Base-by-base conservation (phyloP, 192 early-diverging fungal genomes). In the Funneliformis mosseae region DNA sequence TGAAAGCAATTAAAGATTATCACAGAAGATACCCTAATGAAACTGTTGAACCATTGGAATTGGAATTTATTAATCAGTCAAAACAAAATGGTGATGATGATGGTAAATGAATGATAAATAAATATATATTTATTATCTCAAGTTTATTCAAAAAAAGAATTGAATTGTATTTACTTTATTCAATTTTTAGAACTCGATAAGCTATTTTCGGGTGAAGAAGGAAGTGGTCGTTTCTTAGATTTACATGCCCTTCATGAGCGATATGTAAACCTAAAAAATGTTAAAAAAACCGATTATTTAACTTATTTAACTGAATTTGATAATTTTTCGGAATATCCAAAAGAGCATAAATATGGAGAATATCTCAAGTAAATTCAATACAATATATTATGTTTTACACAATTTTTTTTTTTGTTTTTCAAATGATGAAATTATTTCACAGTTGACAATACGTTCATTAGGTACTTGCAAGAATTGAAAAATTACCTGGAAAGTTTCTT, bases 171-270 rank as follows among this genome's bases (percentile, higher is more conserved):
- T n/a, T n/a, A n/a, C n/a, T n/a, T n/a, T n/a, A n/a, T n/a, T n/a
- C n/a, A n/a, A n/a, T n/a, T n/a, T 23, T 78, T 81, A 82, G 94
- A 90, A 23, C 74, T 98, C 45, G 96, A 99, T 67, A 92, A 89
- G 11, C 87, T 94, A 83, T 98, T 97, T 83, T 95, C 94, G n/a
- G 97, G 96, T 25, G 97, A 99, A 85, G 97, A 99, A 84, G 83
- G 87, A 4, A 74, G 90, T 46, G 96, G 97, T 62, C 88, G 91
- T 59, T 96, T 94, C 74, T 83, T 99, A 83, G 97, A 99, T 83
- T 86, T 99, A 28, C 90, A 98, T 78, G 89, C 85, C 23, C 83
- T 92, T 78, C 91, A 95, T 84, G 90, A 92, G 46, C 86, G 87
- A n/a, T 99, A 94, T 81, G 83, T 96, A 76, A 97, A 97, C 76